Evolutionary conservation across 208 protist genomes (phyloP).

Genomic region (Leishmania aethiopica): DNA sequence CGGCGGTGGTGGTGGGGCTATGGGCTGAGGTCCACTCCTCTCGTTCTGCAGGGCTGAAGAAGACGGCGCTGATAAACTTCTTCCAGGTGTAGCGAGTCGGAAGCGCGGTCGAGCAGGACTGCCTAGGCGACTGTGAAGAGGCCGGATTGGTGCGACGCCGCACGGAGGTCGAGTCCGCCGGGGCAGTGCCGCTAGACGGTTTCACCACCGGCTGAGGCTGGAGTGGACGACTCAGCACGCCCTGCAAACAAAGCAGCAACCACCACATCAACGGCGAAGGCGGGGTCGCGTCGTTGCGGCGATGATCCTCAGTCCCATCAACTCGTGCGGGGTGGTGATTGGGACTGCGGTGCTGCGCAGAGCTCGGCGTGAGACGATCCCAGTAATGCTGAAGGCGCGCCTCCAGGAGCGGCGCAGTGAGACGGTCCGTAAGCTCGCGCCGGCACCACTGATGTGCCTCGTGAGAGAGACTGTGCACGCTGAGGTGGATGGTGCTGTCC

Average conservation of each 20-base stretch:
- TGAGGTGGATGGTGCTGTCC: not conserved
- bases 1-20: constrained; percentile 13
- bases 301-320: not conserved
- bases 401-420: constrained; percentile 10
- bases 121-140: not conserved
- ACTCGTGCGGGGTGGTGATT: not conserved
- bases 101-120: not conserved
- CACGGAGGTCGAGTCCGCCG: not conserved
- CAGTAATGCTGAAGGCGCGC: constrained; percentile 23
- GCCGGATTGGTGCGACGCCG: not conserved
- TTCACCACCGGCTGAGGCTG: not conserved
- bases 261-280: constrained; percentile 27
- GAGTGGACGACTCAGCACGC: constrained; percentile 7
- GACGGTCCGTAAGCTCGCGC: constrained; percentile 10
- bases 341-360: not conserved
- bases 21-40: constrained; percentile 4
- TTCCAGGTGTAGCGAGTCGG: constrained; percentile 21
- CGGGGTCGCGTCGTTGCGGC: not conserved
- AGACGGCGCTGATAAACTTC: constrained; percentile 31
- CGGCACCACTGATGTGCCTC: constrained; percentile 22
- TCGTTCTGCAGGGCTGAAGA: constrained; percentile 21
- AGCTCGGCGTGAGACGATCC: not conserved
- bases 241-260: constrained; percentile 22
- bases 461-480: constrained; percentile 8
- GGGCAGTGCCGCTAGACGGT: not conserved